Evolutionary conservation across 106 monocot species (phyloP).

Genomic region (Phalaenopsis aphrodite): DNA sequence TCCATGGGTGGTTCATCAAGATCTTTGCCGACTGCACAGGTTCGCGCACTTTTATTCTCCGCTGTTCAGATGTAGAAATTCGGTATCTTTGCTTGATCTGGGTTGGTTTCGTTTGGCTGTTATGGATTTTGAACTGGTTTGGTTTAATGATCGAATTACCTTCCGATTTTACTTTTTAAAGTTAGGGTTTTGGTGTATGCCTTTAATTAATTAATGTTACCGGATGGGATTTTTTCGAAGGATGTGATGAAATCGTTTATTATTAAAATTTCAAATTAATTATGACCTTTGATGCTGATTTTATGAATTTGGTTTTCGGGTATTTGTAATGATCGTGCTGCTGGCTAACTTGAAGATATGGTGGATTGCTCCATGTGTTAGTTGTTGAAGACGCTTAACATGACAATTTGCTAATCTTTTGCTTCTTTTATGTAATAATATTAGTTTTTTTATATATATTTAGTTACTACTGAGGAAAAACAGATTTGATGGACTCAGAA

Average conservation of each 20-base stretch:
- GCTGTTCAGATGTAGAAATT: neutral
- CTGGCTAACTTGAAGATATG: too few species aligned
- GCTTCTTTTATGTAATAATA: too few species aligned
- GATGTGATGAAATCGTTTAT: neutral
- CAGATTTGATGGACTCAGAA: too few species aligned
- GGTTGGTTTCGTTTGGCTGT: neutral
- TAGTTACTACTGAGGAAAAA: too few species aligned
- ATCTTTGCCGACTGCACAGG: conserved; percentile 43
- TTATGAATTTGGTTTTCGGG: too few species aligned
- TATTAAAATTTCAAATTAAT: neutral
- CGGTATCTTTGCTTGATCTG: neutral
- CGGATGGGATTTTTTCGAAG: neutral
- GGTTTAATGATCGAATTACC: neutral
- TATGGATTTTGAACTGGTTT: neutral
- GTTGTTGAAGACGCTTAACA: neutral
- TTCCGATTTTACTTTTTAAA: neutral
- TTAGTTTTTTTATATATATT: too few species aligned
- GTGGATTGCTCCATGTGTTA: too few species aligned
- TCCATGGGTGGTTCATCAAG: conserved; percentile 92
- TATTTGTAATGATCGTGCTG: too few species aligned
- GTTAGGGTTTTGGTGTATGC: neutral
- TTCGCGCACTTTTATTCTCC: neutral
- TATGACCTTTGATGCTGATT: neutral
- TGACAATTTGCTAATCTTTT: neutral
- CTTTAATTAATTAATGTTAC: neutral